Conservation (phyloP, 1,139 yeast genomes). For the Maudiozyma humilis region DNA sequence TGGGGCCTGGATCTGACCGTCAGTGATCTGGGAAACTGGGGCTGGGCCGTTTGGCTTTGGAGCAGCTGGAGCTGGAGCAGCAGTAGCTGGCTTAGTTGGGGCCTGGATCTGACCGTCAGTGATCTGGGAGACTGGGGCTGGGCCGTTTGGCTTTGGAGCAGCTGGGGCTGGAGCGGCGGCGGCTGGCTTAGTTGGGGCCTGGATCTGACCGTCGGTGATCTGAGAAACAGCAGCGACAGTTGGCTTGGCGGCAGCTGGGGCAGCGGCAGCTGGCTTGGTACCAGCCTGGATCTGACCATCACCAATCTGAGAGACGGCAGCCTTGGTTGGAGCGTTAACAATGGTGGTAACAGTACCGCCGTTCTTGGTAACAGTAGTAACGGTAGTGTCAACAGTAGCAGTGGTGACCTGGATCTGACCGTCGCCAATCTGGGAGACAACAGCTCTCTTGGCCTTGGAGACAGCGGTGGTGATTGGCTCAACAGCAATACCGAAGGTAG, state of each 20-base stretch:
- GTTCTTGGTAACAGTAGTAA: constrained; percentile 45
- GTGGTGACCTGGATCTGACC: constrained; percentile 15
- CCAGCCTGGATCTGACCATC: constrained; percentile 52
- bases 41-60: constrained; percentile 30
- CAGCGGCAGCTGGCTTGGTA: constrained; percentile 23
- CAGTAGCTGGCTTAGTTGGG: constrained; percentile 37
- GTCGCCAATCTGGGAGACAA: constrained; percentile 9
- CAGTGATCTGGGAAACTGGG: constrained; percentile 45
- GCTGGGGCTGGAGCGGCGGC: constrained; percentile 25
- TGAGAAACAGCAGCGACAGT: constrained; percentile 34
- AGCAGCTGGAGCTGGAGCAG: constrained; percentile 42
- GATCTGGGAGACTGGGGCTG: too few species aligned
- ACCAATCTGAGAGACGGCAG: constrained; percentile 45
- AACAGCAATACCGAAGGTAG: constrained; percentile 64
- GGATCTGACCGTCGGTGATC: constrained; percentile 45
- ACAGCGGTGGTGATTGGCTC: constrained; percentile 39
- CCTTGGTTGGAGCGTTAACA: constrained; percentile 34
- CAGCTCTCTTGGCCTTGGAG: constrained; percentile 32
- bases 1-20: constrained; percentile 57
- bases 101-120: too few species aligned
- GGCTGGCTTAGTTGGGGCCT: constrained; percentile 27
- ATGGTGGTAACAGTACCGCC: constrained; percentile 28
- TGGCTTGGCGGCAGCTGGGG: constrained; percentile 29
- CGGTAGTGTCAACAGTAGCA: constrained; percentile 32
- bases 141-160: constrained; percentile 14